Conservation (phyloP, 306 rosid genomes). For the Adenanthera pavonina region DNA sequence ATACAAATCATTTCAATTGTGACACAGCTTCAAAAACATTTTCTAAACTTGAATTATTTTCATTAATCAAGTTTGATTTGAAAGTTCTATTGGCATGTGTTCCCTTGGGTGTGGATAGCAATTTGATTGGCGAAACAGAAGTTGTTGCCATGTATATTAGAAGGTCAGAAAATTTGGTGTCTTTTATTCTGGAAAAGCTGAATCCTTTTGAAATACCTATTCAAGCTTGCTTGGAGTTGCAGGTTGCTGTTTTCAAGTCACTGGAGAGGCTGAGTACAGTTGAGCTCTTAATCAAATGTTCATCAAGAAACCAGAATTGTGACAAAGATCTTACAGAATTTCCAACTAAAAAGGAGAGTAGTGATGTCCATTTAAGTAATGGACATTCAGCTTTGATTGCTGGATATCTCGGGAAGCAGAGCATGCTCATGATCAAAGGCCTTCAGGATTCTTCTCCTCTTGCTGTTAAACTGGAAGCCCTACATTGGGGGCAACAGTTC, state of each 20-base stretch:
- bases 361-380: slow-evolving; percentile 41
- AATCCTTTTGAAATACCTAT: slow-evolving; percentile 77
- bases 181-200: slow-evolving; percentile 62
- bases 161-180: slow-evolving; percentile 67
- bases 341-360: slow-evolving; percentile 42
- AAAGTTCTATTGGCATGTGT: slow-evolving; percentile 77
- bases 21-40: slow-evolving; percentile 47
- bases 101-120: slow-evolving; percentile 53
- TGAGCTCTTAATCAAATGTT: slow-evolving; percentile 69
- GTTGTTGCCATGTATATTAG: slow-evolving; percentile 54
- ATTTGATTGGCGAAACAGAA: slow-evolving; percentile 61
- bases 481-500: slow-evolving; percentile 73
- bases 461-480: slow-evolving; percentile 70
- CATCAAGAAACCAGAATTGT: slow-evolving; percentile 47
- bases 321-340: slow-evolving; percentile 45
- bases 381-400: slow-evolving; percentile 51
- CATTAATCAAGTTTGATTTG: slow-evolving; percentile 81
- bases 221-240: slow-evolving; percentile 74
- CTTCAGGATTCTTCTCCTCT: slow-evolving; percentile 79
- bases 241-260: slow-evolving; percentile 65
- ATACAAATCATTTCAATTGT: slow-evolving; percentile 45
- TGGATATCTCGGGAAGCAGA: slow-evolving; percentile 70
- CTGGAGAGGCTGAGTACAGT: slow-evolving; percentile 67
- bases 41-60: slow-evolving; percentile 73
- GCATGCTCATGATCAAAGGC: slow-evolving; percentile 61